A percentile compares a stretch with the other conserved stretches of the same genome.
Conservation (phyloP, 1,284 basidiomycete species). For the Crepidotus sp. region DNA sequence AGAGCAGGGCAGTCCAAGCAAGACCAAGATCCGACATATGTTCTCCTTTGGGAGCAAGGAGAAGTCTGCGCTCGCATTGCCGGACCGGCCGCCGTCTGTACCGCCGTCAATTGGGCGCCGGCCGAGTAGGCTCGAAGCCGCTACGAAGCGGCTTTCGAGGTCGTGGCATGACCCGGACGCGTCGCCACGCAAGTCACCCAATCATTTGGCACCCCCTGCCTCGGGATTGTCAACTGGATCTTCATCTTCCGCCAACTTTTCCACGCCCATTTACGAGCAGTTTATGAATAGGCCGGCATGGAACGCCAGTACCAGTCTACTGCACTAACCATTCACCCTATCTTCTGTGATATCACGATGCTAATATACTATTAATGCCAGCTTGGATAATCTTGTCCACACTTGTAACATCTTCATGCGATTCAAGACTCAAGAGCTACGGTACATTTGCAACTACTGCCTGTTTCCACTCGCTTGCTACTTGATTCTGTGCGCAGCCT, state of each 20-base stretch:
- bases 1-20: conserved; percentile 13
- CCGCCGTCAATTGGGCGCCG: conserved; percentile 7
- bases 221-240: not conserved
- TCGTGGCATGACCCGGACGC: conserved; percentile 15
- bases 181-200: conserved; percentile 5
- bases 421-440: no score
- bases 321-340: conserved; percentile 2
- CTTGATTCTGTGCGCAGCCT: no score
- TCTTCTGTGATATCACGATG: not conserved
- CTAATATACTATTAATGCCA: not conserved
- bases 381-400: not conserved
- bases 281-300: conserved; percentile 19
- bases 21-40: conserved; percentile 14
- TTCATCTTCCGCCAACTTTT: conserved; percentile 2
- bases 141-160: conserved; percentile 16
- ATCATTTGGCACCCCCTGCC: conserved; percentile 6
- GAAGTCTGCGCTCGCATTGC: not conserved
- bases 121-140: conserved; percentile 14
- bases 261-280: conserved; percentile 18
- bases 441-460: not conserved
- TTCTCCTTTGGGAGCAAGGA: conserved; percentile 18
- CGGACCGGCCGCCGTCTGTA: conserved; percentile 10
- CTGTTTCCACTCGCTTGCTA: no score
- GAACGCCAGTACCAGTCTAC: conserved; percentile 17
- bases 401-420: no score